Evolutionary conservation across 768 basidiomycete genomes (phyloP).

Genomic region (Rhizopogon vinicolor): DNA sequence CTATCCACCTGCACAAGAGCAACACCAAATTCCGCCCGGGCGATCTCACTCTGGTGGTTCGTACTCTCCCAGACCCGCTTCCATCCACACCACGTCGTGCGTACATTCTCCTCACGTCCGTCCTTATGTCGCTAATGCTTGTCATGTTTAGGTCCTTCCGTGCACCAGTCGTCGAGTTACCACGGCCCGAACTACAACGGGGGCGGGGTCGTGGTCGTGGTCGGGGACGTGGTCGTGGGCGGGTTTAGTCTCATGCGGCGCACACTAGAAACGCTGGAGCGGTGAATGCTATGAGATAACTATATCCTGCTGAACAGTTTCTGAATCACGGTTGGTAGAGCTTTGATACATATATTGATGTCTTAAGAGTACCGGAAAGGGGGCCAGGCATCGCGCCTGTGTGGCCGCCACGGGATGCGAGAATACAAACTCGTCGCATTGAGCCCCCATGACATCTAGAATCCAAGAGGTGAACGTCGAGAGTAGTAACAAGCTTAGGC

Average conservation of each 20-base stretch:
- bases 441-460: no score
- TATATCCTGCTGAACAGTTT: conserved; percentile 12
- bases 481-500: no score
- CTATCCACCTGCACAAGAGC: neutral
- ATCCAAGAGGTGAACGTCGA: no score
- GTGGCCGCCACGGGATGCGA: no score
- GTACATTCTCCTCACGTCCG: conserved; percentile 15
- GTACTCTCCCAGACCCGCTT: conserved; percentile 6
- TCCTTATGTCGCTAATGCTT: neutral
- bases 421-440: no score
- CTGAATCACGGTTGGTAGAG: no score
- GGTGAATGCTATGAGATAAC: conserved; percentile 40
- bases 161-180: conserved; percentile 6
- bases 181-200: conserved; percentile 3
- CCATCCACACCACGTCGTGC: conserved; percentile 34
- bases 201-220: neutral
- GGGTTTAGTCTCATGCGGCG: conserved; percentile 17
- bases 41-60: neutral
- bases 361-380: no score
- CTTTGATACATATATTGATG: no score
- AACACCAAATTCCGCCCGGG: neutral
- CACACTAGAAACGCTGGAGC: conserved; percentile 46
- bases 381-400: no score
- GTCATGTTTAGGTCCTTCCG: conserved; percentile 4
- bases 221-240: no score